Evolutionary conservation across 768 basidiomycete species (phyloP), one percentile per base, ranked within the genome.

Genomic region (Suillus fuscotomentosus): DNA sequence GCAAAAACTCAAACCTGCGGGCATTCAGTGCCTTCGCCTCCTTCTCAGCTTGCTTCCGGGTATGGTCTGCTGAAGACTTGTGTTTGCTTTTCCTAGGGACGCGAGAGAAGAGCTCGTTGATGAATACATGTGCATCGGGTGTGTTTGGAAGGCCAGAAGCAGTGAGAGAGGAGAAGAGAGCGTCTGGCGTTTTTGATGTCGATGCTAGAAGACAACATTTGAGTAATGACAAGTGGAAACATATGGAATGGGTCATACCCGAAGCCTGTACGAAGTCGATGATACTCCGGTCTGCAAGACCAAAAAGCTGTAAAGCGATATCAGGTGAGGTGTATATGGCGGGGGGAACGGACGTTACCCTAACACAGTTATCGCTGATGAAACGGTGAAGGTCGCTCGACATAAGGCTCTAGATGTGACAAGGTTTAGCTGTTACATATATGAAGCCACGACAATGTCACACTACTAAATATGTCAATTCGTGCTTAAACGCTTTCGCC

Each of bases 181-280:
- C 84, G 47, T 93, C 89, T 13, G 92, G 83, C 10, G 89, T 86
- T 75, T 96, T 96, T 61, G 94, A 84, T 62, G 90, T 88, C 4
- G 90, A 88, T n/a, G 93, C 94, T 89, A 70, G 3, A 64, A 34
- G 22, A n/a, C 7, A 59, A 50, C 14, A 39, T 47, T 20, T 24
- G n/a, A 59, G 53, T 24, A 31, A 41, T 42, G 71, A 51, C 62
- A 17, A 41, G 57, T 36, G 51, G 45, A 63, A 45, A 31, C 17
- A 13, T 15, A 7, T 5, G n/a, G 48, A 56, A 34, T 50, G 8
- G 27, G 36, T 57, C 83, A 47, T 67, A 90, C 93, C 94, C 76
- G 91, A 88, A 57, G 93, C 93, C 74, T 93, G 81, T 42, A 97
- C 89, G 75, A 89, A 97, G 79, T 94, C 90, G 69, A 94, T 86